Evolutionary conservation across 352 stramenopile genomes (phyloP).

Genomic region (Achlya hypogyna): DNA sequence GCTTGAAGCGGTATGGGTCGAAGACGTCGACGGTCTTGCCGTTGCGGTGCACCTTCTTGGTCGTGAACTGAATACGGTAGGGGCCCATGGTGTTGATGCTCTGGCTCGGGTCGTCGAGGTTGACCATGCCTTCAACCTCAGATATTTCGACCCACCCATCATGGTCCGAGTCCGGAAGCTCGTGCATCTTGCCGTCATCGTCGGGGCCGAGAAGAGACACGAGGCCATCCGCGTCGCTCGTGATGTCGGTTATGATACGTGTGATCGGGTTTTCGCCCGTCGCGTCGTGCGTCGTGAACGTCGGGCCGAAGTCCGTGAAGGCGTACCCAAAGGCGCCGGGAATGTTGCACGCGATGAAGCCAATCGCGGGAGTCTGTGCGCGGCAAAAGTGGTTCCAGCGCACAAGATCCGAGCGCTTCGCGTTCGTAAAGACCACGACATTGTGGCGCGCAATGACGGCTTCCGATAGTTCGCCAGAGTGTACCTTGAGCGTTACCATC

Average conservation of each 20-base stretch:
- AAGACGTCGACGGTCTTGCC: constrained; percentile 81
- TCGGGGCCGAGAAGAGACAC: constrained; percentile 66
- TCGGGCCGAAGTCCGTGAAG: constrained; percentile 76
- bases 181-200: constrained; percentile 83
- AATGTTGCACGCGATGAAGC: constrained; percentile 76
- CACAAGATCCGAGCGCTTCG: constrained; percentile 58
- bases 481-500: constrained; percentile 74
- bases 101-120: constrained; percentile 46
- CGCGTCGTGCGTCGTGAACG: constrained; percentile 67
- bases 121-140: constrained; percentile 67
- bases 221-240: constrained; percentile 68
- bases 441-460: constrained; percentile 44
- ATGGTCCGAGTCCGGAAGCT: constrained; percentile 78
- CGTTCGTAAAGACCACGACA: constrained; percentile 84
- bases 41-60: constrained; percentile 80
- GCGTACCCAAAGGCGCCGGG: constrained; percentile 32
- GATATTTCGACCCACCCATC: constrained; percentile 77
- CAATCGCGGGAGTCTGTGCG: constrained; percentile 57
- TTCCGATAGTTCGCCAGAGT: constrained; percentile 44
- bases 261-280: constrained; percentile 77
- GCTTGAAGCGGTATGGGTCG: constrained; percentile 66
- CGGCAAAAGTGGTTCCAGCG: constrained; percentile 87
- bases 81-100: constrained; percentile 70
- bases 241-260: constrained; percentile 81
- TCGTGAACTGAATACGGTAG: constrained; percentile 68